These are phyloP conservation scores for Ichthyophthirius multifiliis DNA, from an alignment of 169 alveolate genomes.

Conservation along the genomic window DNA sequence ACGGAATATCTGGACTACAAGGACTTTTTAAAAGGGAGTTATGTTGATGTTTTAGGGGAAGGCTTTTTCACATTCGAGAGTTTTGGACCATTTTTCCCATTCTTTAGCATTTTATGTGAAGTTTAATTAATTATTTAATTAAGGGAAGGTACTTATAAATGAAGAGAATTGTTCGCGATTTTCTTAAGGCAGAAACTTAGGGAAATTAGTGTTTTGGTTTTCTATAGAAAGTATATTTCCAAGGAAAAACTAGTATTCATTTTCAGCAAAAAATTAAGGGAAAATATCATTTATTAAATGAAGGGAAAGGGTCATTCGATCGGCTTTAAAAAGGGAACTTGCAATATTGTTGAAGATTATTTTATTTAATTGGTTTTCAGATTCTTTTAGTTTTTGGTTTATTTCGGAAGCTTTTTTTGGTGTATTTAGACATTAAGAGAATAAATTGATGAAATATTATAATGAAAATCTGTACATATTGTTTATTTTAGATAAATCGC, in stretches of 20 bases:
- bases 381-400: slow-evolving; percentile 67
- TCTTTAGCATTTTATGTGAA: slow-evolving; percentile 35
- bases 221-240: slow-evolving; percentile 79
- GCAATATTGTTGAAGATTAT: slow-evolving; percentile 74
- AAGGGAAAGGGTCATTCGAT: slow-evolving; percentile 87
- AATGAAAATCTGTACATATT: slow-evolving; percentile 92
- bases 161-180: slow-evolving; percentile 72
- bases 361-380: slow-evolving; percentile 60
- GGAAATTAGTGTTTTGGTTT: slow-evolving; percentile 50
- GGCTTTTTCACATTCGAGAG: slow-evolving; percentile 55
- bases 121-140: slow-evolving; percentile 49
- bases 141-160: slow-evolving; percentile 77
- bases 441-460: slow-evolving; percentile 82
- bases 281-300: slow-evolving; percentile 77
- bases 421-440: slow-evolving; percentile 75
- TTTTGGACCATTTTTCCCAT: slow-evolving; percentile 62
- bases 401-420: slow-evolving; percentile 50
- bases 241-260: slow-evolving; percentile 89
- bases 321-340: slow-evolving; percentile 88
- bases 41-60: slow-evolving; percentile 20
- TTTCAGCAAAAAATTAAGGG: slow-evolving; percentile 74
- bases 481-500: slow-evolving; percentile 78
- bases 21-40: slow-evolving; percentile 81
- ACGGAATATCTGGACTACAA: slow-evolving; percentile 85
- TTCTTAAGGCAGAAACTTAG: slow-evolving; percentile 83